Conservation (phyloP, 1,284 basidiomycete genomes). For the Trichosporon sp. region DNA sequence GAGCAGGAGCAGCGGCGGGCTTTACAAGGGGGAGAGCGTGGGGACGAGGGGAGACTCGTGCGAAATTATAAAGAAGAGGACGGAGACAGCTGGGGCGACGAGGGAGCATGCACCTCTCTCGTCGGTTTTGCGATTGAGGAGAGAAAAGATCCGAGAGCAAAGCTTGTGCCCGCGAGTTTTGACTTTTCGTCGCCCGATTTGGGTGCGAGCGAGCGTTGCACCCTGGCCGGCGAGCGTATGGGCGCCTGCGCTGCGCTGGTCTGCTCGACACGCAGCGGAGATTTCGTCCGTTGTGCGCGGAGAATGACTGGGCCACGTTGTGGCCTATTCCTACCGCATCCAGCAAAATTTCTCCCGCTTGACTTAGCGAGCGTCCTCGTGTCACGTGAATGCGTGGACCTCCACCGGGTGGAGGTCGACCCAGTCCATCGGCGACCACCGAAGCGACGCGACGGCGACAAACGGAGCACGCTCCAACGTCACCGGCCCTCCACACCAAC, state of each 20-base stretch:
- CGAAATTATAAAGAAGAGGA: not conserved
- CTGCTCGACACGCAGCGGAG: not conserved
- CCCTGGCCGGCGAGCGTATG: not conserved
- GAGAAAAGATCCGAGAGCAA: not conserved
- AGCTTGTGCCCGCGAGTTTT: not conserved
- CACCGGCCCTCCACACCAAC: not conserved
- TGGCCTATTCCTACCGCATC: not conserved
- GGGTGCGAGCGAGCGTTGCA: not conserved
- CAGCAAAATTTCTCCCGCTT: not conserved
- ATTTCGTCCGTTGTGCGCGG: not conserved
- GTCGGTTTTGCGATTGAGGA: slow-evolving; percentile 1
- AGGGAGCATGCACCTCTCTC: slow-evolving; percentile 3
- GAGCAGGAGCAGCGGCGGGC: not conserved
- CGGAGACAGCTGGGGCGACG: not conserved
- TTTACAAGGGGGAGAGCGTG: not conserved
- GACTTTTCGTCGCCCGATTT: not conserved
- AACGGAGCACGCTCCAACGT: not conserved
- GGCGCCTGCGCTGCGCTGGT: too few relatives aligned
- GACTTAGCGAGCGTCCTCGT: not conserved
- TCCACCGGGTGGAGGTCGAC: not conserved
- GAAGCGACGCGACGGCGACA: not conserved
- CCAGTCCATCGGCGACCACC: not conserved
- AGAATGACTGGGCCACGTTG: not conserved
- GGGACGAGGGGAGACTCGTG: not conserved
- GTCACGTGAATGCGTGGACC: not conserved